Conservation (phyloP, 2,329 filamentous ascomycete genomes). For the Phyllosticta citribraziliensis region DNA sequence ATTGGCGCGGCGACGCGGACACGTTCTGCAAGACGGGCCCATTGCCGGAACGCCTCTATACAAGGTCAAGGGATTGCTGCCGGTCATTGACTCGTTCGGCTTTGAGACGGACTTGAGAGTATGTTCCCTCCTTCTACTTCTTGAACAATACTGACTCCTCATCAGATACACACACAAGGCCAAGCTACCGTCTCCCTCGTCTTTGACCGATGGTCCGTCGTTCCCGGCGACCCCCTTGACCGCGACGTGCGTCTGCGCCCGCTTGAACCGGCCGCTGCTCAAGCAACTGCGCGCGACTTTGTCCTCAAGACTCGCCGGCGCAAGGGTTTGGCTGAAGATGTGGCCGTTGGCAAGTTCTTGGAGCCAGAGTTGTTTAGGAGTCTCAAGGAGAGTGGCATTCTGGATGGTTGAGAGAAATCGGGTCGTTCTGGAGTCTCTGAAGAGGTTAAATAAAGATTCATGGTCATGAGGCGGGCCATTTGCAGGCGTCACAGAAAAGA, state of each 20-base stretch:
- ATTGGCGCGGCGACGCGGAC: constrained; percentile 75
- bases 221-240: constrained; percentile 91
- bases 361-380: constrained; percentile 88
- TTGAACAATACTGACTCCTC: background rate
- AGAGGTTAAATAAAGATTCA: no score
- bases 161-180: constrained; percentile 78
- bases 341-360: constrained; percentile 90
- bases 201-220: constrained; percentile 93
- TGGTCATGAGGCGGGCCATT: no score
- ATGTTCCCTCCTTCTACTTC: constrained; percentile 11
- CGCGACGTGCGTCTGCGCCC: constrained; percentile 72
- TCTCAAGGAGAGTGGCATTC: constrained; percentile 76
- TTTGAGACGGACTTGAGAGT: constrained; percentile 88
- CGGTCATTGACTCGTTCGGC: constrained; percentile 94
- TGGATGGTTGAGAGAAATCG: constrained; percentile 41
- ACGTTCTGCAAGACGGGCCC: constrained; percentile 88
- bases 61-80: constrained; percentile 79
- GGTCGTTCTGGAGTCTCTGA: background rate
- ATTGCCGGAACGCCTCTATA: constrained; percentile 93
- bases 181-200: constrained; percentile 83
- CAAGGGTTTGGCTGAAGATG: constrained; percentile 91
- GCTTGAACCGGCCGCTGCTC: constrained; percentile 76
- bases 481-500: no score
- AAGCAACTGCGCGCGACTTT: constrained; percentile 89
- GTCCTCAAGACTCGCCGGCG: constrained; percentile 88